A percentile compares a stretch with the other conserved stretches of the same genome.
Conservation (phyloP, 1,139 yeast genomes). For the Williopsis jadinii region DNA sequence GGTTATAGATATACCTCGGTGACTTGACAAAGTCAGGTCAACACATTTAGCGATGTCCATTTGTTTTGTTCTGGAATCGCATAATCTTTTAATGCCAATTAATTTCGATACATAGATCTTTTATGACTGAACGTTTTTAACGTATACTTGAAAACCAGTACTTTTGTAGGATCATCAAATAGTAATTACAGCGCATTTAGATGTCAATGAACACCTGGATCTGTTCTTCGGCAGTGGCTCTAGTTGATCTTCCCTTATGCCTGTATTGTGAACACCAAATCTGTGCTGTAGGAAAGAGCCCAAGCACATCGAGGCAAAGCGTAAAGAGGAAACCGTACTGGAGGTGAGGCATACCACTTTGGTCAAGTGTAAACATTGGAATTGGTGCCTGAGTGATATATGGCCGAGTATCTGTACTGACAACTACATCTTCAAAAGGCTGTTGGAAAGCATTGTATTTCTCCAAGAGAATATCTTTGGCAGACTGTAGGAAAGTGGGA, state of each 20-base stretch:
- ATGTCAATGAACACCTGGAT: no score
- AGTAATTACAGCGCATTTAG: no score
- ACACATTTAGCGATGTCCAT: not conserved
- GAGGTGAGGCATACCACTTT: conserved; percentile 43
- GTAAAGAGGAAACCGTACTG: conserved; percentile 44
- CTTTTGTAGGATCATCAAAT: no score
- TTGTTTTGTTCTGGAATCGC: no score
- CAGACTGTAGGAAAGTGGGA: conserved; percentile 33
- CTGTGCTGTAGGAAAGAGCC: conserved; percentile 5
- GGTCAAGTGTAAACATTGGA: conserved; percentile 41
- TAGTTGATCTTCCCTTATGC: no score
- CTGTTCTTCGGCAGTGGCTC: no score
- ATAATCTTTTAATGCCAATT: no score
- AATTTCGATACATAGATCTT: no score
- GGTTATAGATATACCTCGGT: not conserved
- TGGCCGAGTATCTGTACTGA: conserved; percentile 15
- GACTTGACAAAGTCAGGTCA: not conserved
- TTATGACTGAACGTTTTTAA: no score
- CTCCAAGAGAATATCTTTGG: conserved; percentile 49
- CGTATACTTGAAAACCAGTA: no score
- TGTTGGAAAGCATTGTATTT: conserved; percentile 34
- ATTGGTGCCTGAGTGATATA: conserved; percentile 22
- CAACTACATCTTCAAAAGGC: conserved; percentile 22
- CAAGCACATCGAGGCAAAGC: conserved; percentile 28
- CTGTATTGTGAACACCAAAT: conserved; percentile 1